Evolutionary conservation across 805 yeast genomes (phyloP).

Genomic region (Torulaspora quercuum): DNA sequence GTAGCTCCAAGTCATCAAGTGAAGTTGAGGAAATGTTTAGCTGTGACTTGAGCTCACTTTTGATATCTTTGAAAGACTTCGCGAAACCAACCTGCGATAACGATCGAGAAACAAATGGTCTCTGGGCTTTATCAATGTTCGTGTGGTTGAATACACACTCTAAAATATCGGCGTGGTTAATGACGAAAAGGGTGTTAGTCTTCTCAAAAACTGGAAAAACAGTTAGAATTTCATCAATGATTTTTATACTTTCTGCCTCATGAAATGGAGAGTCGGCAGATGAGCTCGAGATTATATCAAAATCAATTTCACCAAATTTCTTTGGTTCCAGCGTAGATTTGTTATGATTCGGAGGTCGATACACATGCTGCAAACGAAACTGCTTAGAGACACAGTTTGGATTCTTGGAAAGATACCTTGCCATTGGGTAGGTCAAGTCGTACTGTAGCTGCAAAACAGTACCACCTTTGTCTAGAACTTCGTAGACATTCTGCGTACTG

Average conservation of each 20-base stretch:
- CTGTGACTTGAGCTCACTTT: slow-evolving; percentile 54
- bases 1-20: slow-evolving; percentile 72
- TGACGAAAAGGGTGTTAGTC: slow-evolving; percentile 53
- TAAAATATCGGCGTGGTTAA: slow-evolving; percentile 79
- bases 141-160: slow-evolving; percentile 78
- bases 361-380: slow-evolving; percentile 77
- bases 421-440: slow-evolving; percentile 86
- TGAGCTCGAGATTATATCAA: slow-evolving; percentile 64
- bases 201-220: slow-evolving; percentile 64
- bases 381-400: slow-evolving; percentile 48
- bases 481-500: slow-evolving; percentile 63
- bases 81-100: slow-evolving; percentile 76
- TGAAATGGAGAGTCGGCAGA: slow-evolving; percentile 48
- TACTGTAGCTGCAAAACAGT: slow-evolving; percentile 84
- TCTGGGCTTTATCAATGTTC: slow-evolving; percentile 71
- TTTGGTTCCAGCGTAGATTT: slow-evolving; percentile 65
- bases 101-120: slow-evolving; percentile 61
- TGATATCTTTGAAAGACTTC: slow-evolving; percentile 57
- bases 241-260: slow-evolving; percentile 87
- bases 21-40: slow-evolving; percentile 77
- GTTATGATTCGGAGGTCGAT: slow-evolving; percentile 56
- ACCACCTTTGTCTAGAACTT: slow-evolving; percentile 81
- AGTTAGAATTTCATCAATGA: slow-evolving; percentile 67
- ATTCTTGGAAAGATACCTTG: slow-evolving; percentile 72
- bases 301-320: slow-evolving; percentile 76